These are phyloP conservation scores for Trichocomaceae sp. DNA, from an alignment of 2,329 filamentous ascomycete genomes.

Conservation along the genomic window DNA sequence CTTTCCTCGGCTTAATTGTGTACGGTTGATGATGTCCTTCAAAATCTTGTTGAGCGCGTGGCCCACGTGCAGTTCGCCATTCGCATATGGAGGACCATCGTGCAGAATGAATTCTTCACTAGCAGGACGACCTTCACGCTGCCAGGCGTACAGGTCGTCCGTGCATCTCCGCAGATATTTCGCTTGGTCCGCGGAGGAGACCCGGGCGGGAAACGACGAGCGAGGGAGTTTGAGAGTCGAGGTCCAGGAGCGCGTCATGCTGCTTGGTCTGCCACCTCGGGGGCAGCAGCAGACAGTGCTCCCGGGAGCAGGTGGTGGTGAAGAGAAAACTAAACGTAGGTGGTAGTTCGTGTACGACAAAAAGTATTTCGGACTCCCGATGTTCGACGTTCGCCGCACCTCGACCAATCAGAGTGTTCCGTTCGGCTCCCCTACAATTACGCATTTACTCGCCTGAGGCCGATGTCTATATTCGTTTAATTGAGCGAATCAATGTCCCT, in stretches of 20 bases:
- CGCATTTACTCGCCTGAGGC: too few species aligned
- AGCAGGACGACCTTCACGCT: conserved; percentile 50
- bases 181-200: conserved; percentile 39
- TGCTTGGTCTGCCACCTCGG: conserved; percentile 3
- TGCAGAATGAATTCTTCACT: conserved; percentile 68
- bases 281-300: background rate
- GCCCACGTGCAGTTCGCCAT: conserved; percentile 82
- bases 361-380: too few species aligned
- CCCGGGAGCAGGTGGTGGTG: background rate
- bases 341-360: too few species aligned
- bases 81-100: conserved; percentile 95
- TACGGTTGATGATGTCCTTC: conserved; percentile 85
- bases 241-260: conserved; percentile 53
- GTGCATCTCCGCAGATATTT: conserved; percentile 68
- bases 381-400: too few species aligned
- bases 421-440: too few species aligned
- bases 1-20: conserved; percentile 70
- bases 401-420: too few species aligned
- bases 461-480: too few species aligned
- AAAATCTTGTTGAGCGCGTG: conserved; percentile 96
- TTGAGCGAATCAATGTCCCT: too few species aligned
- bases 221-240: conserved; percentile 69
- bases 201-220: conserved; percentile 58
- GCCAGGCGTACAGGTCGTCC: conserved; percentile 87
- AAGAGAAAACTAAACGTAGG: too few species aligned